Evolutionary conservation across 1,284 basidiomycete genomes (phyloP), one percentile per base, ranked within the genome.

Genomic region (Ceratobasidium sp.): DNA sequence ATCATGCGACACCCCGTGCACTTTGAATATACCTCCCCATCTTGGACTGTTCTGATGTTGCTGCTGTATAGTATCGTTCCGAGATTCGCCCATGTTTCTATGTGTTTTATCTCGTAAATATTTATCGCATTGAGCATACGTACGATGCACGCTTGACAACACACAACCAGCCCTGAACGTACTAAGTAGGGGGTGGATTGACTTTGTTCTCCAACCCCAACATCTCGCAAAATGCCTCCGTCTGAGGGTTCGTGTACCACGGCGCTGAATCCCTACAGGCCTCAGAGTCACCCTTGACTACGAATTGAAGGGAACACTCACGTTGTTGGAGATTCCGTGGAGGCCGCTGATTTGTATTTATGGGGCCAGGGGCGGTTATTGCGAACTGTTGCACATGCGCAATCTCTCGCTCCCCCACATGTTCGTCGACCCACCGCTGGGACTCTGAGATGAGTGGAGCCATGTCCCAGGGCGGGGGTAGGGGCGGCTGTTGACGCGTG

Each of bases 181-280:
- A 21, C 58, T 61, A 71, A 59, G 44, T n/a, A 16, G 67, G 55
- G 16, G 67, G 67, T 14, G 67, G 67, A 30, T 95, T 94, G 74
- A 97, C 88, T 78, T 88, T 90, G 81, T 98, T 96, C 75, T 88
- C 85, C 38, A 99, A 86, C 2, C 87, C 87, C 32, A 98, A 79
- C 85, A 98, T 88, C 30, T 83, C 81, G 77, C 94, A 95, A 76
- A 98, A 92, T 0, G 94, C 91, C 71, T 89, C 89, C 0, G 96
- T 99, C 79, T 98, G 97, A 9, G 94, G 92, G 78, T 98, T 98
- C 5, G 90, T 89, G 81, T 94, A 96, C 84, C 89, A 90, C 6
- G 87, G 86, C 4, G 89, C 92, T 93, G 78, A 46, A 35, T 73
- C 43, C 21, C 52, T 41, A 46, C 43, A 18, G 21, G 47, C 64